Percentiles rank a stretch among this genome's conserved stretches.
These are phyloP conservation scores for Symbiodinium pilosum DNA, from an alignment of 73 alveolate species.

Conservation along the genomic window DNA sequence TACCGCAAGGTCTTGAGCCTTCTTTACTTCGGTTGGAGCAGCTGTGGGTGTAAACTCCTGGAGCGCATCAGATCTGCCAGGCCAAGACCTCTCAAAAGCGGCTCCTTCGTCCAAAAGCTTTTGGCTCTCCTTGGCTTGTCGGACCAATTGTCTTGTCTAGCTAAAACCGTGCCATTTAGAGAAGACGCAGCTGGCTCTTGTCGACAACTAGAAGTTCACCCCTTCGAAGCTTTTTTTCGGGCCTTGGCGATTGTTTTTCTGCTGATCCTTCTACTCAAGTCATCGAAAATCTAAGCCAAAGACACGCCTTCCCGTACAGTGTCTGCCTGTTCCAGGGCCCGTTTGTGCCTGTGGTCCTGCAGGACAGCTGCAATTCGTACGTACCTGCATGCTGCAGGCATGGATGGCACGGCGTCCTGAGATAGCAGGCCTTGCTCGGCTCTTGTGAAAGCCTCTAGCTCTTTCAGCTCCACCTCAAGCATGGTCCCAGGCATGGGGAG, in stretches of 20 bases:
- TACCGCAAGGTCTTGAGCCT: background rate
- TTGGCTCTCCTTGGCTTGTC: conserved; percentile 49
- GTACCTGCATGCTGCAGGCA: background rate
- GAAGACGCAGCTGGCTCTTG: conserved; percentile 51
- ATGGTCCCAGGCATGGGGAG: background rate
- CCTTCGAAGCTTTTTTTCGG: conserved; percentile 66
- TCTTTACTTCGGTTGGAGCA: conserved; percentile 64
- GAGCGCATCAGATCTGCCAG: background rate
- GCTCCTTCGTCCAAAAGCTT: conserved; percentile 92
- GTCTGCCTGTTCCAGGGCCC: conserved; percentile 61
- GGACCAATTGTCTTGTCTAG: too few relatives aligned
- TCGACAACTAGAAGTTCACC: conserved; percentile 63
- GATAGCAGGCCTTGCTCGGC: conserved; percentile 91
- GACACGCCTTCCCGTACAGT: background rate
- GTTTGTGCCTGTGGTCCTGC: conserved; percentile 75
- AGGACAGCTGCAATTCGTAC: background rate
- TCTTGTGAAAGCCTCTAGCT: conserved; percentile 32
- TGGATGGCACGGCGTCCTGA: background rate
- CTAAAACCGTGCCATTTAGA: background rate
- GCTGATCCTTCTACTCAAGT: background rate
- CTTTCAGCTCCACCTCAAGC: conserved; percentile 20
- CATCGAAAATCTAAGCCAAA: background rate
- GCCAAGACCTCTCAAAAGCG: too few relatives aligned
- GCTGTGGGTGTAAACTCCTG: conserved; percentile 94
- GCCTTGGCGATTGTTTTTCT: background rate